phyloP scores from a whole-genome alignment of 208 protist species.

The Acanthamoeba sp. region DNA sequence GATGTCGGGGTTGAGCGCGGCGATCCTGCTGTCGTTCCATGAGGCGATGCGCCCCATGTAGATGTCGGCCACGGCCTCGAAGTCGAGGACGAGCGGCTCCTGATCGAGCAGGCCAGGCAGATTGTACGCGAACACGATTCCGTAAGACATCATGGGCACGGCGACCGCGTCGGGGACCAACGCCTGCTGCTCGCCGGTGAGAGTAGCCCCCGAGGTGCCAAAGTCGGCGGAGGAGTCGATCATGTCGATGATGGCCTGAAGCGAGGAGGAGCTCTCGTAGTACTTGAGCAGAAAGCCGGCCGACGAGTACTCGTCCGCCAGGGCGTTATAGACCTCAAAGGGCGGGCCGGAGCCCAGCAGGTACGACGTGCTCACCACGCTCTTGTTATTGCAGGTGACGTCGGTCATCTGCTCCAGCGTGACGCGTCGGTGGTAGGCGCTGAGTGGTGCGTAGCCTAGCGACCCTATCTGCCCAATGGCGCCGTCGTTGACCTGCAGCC shows the following conservation, averaged over 20 bases:
- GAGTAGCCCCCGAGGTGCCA: not conserved
- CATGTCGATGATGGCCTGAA: not conserved
- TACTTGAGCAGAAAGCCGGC: slow-evolving; percentile 23
- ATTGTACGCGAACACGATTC: not conserved
- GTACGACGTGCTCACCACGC: not conserved
- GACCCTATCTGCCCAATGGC: not conserved
- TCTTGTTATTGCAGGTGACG: not conserved
- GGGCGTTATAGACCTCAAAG: not conserved
- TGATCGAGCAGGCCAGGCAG: not conserved
- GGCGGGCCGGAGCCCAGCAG: not conserved
- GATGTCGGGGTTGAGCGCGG: not conserved
- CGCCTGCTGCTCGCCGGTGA: not conserved
- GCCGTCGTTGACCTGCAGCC: not conserved
- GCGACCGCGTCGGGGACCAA: not conserved
- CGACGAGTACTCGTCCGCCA: not conserved
- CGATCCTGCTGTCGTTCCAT: not conserved
- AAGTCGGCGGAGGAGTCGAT: not conserved
- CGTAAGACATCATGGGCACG: not conserved
- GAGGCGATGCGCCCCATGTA: not conserved
- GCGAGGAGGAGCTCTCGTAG: not conserved
- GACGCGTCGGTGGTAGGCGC: not conserved
- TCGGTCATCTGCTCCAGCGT: not conserved
- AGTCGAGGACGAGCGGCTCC: not conserved
- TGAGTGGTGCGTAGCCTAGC: not conserved
- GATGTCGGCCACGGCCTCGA: not conserved